Evolutionary conservation across 2,329 filamentous ascomycete genomes (phyloP).

Genomic region (Ascochyta clinopodiicola): DNA sequence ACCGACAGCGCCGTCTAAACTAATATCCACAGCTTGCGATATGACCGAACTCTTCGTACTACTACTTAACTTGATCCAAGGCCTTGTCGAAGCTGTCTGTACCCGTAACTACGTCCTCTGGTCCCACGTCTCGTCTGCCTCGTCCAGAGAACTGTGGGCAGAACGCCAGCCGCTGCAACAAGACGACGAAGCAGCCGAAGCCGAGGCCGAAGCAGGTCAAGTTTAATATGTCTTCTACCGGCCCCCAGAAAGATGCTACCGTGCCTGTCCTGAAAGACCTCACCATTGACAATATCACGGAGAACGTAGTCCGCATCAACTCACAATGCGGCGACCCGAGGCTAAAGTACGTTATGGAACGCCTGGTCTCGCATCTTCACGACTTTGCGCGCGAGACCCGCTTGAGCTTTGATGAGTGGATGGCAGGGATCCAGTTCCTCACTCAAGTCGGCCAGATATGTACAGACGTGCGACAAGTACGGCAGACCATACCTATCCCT

Average conservation of each 20-base stretch:
- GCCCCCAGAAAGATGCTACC: not conserved
- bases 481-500: not conserved
- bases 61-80: conserved; percentile 1
- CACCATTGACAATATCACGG: conserved; percentile 80
- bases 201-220: not conserved
- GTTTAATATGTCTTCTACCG: conserved; percentile 5
- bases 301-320: conserved; percentile 76
- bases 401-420: conserved; percentile 79
- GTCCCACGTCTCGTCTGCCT: conserved; percentile 9
- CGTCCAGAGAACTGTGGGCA: conserved; percentile 7
- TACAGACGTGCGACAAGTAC: conserved; percentile 73
- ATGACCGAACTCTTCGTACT: conserved; percentile 8
- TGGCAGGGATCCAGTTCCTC: conserved; percentile 74
- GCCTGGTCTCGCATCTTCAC: conserved; percentile 78
- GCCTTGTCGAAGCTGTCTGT: not conserved
- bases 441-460: conserved; percentile 76
- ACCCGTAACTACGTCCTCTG: conserved; percentile 8
- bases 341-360: conserved; percentile 74
- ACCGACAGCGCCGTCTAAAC: not conserved
- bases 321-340: conserved; percentile 70
- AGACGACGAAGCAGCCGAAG: not conserved
- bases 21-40: conserved; percentile 7
- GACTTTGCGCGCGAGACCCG: conserved; percentile 82
- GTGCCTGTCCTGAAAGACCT: conserved; percentile 69
- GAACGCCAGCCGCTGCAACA: conserved; percentile 15